A percentile compares a stretch with the other conserved stretches of the same genome.
Evolutionary conservation across 2,329 filamentous ascomycete genomes (phyloP).

Genomic region (Dendryphion nanum): DNA sequence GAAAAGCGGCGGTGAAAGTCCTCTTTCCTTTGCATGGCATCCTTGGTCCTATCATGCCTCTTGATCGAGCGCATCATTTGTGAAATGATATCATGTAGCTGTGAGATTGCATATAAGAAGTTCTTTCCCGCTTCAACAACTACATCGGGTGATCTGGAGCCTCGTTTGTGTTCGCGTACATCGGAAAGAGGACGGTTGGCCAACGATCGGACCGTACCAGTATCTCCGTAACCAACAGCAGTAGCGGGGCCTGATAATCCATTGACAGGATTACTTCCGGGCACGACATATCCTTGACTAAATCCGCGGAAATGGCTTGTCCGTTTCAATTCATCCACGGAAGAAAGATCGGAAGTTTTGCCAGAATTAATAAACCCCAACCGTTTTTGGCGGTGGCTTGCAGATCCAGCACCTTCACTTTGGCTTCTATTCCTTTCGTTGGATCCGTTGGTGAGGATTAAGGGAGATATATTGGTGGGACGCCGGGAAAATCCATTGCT

Average conservation of each 20-base stretch:
- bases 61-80: constrained; percentile 38
- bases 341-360: constrained; percentile 55
- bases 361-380: constrained; percentile 61
- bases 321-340: constrained; percentile 52
- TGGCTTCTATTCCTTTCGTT: constrained; percentile 67
- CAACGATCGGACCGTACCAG: constrained; percentile 32
- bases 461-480: constrained; percentile 66
- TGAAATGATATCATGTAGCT: constrained; percentile 43
- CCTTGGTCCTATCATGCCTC: constrained; percentile 43
- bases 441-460: constrained; percentile 61
- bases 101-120: constrained; percentile 55
- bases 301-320: constrained; percentile 57
- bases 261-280: constrained; percentile 21
- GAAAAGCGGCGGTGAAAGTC: constrained; percentile 56
- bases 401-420: constrained; percentile 57
- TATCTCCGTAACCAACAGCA: constrained; percentile 33
- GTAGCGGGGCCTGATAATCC: constrained; percentile 33
- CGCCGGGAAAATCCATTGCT: constrained; percentile 36
- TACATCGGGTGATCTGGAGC: constrained; percentile 47
- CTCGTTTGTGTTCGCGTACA: constrained; percentile 55
- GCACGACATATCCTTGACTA: constrained; percentile 55
- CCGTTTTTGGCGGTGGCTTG: constrained; percentile 55
- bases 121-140: constrained; percentile 57
- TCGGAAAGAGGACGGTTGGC: constrained; percentile 54
- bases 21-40: constrained; percentile 36